Evolutionary conservation across 495 filamentous ascomycete species (phyloP), one percentile per base, ranked within the genome.

Genomic region (Xylaria sp.): DNA sequence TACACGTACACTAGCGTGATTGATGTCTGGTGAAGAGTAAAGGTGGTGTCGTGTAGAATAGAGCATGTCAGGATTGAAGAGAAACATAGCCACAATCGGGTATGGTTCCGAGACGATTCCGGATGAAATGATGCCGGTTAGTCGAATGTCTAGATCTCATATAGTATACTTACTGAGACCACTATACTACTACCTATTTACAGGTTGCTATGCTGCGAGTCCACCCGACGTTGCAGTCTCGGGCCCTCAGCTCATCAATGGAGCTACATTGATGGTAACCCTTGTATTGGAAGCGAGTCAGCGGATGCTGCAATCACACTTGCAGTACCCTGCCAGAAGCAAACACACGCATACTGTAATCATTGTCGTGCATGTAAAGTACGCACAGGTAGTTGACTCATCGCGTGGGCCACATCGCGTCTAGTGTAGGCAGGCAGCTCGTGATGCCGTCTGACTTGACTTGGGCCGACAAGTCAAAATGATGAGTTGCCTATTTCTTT

Each of bases 81-180:
- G 14, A n/a, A 41, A 19, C 64, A 67, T 55, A 67, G 64, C 64
- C 64, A 43, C 64, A 12, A 48, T 55, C 48, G 24, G 46, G 48
- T 53, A 15, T 40, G 31, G 31, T 66, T 66, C 63, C 63, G 63
- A 53, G 48, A 67, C 48, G 43, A 19, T 67, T 50, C 44, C 62
- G 62, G 11, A 26, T 40, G 62, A 24, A n/a, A 62, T 35, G 17
- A 3, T 50, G 40, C 62, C 44, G 9, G 19, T 61, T 11, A 59
- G 31, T 59, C 12, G 44, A 46, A 46, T 46, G 44, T 15, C 46
- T 8, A 50, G 17, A n/a, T n/a, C n/a, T n/a, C n/a, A n/a, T n/a
- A n/a, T n/a, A n/a, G n/a, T n/a, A n/a, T n/a, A n/a, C n/a, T n/a
- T n/a, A n/a, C n/a, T n/a, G n/a, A n/a, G n/a, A n/a, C n/a, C n/a